A percentile compares a stretch with the other conserved stretches of the same genome.
phyloP scores from a whole-genome alignment of 2,329 filamentous ascomycete genomes.

The Diaporthe batatas region DNA sequence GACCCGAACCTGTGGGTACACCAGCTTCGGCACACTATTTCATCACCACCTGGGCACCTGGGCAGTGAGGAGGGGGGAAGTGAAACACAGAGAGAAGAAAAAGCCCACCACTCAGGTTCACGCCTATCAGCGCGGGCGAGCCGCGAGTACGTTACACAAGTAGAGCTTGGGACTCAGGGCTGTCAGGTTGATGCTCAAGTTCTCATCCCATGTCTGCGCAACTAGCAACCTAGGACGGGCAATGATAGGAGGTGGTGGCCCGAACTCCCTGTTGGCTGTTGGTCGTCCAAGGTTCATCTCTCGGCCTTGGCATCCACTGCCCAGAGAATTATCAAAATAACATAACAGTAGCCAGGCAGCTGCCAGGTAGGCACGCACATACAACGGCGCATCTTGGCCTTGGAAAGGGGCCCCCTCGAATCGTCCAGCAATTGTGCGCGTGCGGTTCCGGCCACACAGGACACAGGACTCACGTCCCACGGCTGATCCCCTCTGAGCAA shows the following conservation, averaged over 20 bases:
- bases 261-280: constrained; percentile 25
- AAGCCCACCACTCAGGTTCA: constrained; percentile 26
- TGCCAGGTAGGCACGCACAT: constrained; percentile 21
- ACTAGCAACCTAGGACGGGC: constrained; percentile 15
- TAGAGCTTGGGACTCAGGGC: background rate
- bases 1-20: constrained; percentile 19
- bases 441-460: background rate
- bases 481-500: background rate
- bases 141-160: background rate
- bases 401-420: constrained; percentile 29
- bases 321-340: constrained; percentile 28
- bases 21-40: background rate
- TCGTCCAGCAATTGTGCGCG: background rate
- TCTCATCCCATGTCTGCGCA: constrained; percentile 25
- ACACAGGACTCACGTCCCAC: background rate
- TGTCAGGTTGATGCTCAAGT: constrained; percentile 9
- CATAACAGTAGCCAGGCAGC: constrained; percentile 8
- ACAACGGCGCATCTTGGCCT: constrained; percentile 6
- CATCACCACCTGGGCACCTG: no score
- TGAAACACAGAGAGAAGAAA: background rate
- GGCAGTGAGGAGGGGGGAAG: background rate
- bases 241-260: constrained; percentile 17
- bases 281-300: constrained; percentile 21
- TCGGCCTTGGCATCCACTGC: constrained; percentile 23
- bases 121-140: background rate